Base-by-base conservation (phyloP, 208 protist species). In the Crithidia acanthocephali region DNA sequence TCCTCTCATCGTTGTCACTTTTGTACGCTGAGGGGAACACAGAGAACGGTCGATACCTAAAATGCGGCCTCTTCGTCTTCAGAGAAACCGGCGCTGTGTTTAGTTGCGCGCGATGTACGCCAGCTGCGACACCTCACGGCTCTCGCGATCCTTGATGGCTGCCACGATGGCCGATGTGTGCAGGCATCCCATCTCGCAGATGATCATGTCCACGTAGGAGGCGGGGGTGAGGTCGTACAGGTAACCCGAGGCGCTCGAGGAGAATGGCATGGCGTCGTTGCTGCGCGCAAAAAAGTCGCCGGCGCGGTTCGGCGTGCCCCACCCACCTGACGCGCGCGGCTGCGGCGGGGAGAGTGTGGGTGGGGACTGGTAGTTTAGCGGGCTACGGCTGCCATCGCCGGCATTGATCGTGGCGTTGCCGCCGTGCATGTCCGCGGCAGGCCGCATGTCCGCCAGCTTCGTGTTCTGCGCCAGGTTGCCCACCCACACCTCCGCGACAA, bases 381-480 rank as follows among this genome's bases (percentile, higher is more conserved):
- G 72, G 44, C 71, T 78, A 33, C 50, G 76, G n/a, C 51, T 60
- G 20, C 76, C 64, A 27, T n/a, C 50, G 18, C 15, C 44, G 16
- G 16, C 44, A 15, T 63, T 47, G 7, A n/a, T n/a, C n/a, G n/a
- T n/a, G n/a, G n/a, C n/a, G n/a, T 40, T 70, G 27, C 45, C 63
- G 37, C 57, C 53, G 62, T 83, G 52, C 25, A 42, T 42, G 2
- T 74, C 69, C 22, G 68, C 22, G 23, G 60, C 51, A 1, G 73
- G 72, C n/a, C 77, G 69, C 55, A 91, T 79, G 58, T 90, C 84
- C 23, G 72, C 68, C 16, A 91, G 65, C 56, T 88, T 90, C 61
- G 99, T 97, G 85, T 99, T 99, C 80, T 90, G 97, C 51, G 93
- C 97, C 64, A 99, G 87, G 25, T 92, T 96, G 50, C 98, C 98